These are phyloP conservation scores for Trichoderma cornu-damae DNA, from an alignment of 2,329 filamentous ascomycete genomes.

Conservation along the genomic window DNA sequence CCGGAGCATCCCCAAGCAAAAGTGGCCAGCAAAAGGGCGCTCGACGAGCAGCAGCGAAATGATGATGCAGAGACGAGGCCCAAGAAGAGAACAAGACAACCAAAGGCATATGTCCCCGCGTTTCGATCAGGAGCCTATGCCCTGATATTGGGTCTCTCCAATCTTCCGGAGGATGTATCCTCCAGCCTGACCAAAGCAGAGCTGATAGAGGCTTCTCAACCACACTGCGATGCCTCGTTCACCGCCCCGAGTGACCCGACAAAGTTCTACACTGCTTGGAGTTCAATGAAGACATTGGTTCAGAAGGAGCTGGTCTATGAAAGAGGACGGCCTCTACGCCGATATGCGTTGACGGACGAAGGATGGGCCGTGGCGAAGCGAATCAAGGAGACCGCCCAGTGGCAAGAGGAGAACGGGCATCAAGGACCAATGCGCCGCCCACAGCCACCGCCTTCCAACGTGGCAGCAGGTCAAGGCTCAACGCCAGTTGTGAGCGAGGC, in stretches of 20 bases:
- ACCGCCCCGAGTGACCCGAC: slow-evolving; percentile 60
- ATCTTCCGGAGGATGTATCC: slow-evolving; percentile 48
- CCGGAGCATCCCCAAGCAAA: slow-evolving; percentile 51
- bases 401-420: slow-evolving; percentile 26
- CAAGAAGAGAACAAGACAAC: slow-evolving; percentile 54
- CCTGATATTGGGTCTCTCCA: slow-evolving; percentile 61
- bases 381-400: slow-evolving; percentile 52
- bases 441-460: neutral
- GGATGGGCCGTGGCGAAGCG: slow-evolving; percentile 69
- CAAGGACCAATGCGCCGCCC: neutral
- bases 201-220: slow-evolving; percentile 64
- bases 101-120: slow-evolving; percentile 65
- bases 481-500: neutral
- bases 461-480: neutral
- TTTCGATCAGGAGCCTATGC: slow-evolving; percentile 72
- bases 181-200: slow-evolving; percentile 61
- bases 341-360: slow-evolving; percentile 68
- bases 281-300: slow-evolving; percentile 70
- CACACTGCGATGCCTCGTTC: slow-evolving; percentile 68
- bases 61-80: slow-evolving; percentile 34
- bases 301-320: slow-evolving; percentile 70
- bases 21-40: slow-evolving; percentile 33
- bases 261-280: slow-evolving; percentile 76
- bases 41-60: slow-evolving; percentile 34
- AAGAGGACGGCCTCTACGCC: slow-evolving; percentile 60